Conservation (phyloP, 140 eudicot genomes). For the Ambrosia hybrid region DNA sequence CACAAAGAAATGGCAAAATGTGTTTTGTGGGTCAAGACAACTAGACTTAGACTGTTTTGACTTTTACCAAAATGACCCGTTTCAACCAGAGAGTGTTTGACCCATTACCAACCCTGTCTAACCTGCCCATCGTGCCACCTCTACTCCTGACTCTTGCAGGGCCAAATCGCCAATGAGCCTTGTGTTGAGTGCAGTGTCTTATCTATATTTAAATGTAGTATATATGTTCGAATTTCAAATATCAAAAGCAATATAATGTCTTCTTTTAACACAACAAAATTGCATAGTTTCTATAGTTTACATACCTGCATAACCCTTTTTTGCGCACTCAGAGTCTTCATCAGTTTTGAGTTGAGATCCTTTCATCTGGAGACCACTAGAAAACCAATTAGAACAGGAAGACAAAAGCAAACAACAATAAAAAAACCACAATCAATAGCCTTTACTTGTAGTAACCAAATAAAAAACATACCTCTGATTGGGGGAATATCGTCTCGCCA, state of each 20-base stretch:
- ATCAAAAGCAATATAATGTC: not conserved
- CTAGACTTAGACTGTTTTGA: not conserved
- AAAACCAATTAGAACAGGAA: constrained; percentile 3
- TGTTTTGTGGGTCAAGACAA: not conserved
- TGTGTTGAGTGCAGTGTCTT: not conserved
- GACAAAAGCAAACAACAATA: not conserved
- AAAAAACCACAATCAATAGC: not conserved
- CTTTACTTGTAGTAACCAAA: not conserved
- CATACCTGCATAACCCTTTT: constrained; percentile 84
- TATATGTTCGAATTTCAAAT: not conserved
- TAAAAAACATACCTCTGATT: constrained; percentile 42
- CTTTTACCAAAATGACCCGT: not conserved
- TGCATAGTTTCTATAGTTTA: not conserved
- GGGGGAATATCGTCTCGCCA: constrained; percentile 89
- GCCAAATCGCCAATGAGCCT: not conserved
- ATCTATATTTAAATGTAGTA: not conserved
- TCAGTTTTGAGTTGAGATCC: constrained; percentile 67
- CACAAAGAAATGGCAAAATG: no score
- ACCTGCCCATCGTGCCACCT: not conserved
- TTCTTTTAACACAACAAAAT: not conserved
- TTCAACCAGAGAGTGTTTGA: not conserved
- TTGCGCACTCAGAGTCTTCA: constrained; percentile 83
- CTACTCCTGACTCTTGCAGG: not conserved
- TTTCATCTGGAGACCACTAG: constrained; percentile 39
- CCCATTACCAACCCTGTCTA: not conserved